These are phyloP conservation scores for Endocalyx cinctus DNA, from an alignment of 2,329 filamentous ascomycete genomes.

Conservation along the genomic window DNA sequence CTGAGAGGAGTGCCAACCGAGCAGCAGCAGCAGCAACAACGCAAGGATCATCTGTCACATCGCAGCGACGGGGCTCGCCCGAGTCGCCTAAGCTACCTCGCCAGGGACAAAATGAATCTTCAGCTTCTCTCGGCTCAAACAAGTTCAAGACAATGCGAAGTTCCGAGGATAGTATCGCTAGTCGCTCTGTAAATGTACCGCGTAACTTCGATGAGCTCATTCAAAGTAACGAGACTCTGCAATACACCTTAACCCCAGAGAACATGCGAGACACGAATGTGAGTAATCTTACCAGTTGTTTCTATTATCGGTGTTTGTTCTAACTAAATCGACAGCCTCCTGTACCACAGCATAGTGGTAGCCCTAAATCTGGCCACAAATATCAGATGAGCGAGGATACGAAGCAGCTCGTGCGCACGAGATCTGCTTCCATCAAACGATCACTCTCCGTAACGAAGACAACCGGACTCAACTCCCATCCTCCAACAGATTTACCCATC, in stretches of 20 bases:
- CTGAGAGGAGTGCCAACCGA: constrained; percentile 24
- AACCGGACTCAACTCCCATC: constrained; percentile 33
- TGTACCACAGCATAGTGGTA: constrained; percentile 34
- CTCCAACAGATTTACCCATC: constrained; percentile 22
- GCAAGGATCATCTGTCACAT: constrained; percentile 13
- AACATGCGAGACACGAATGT: constrained; percentile 75
- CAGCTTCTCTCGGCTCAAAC: constrained; percentile 43
- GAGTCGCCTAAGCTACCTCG: constrained; percentile 28
- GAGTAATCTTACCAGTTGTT: constrained; percentile 30
- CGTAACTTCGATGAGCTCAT: constrained; percentile 76
- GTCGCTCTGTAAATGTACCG: constrained; percentile 52
- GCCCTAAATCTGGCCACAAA: constrained; percentile 37
- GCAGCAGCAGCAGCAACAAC: too few relatives aligned
- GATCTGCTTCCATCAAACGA: constrained; percentile 39
- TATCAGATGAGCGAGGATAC: constrained; percentile 44
- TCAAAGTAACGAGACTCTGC: constrained; percentile 75
- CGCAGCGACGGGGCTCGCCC: constrained; percentile 16
- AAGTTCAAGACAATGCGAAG: constrained; percentile 51
- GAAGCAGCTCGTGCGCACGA: constrained; percentile 32
- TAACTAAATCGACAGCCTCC: constrained; percentile 31
- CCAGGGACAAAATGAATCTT: constrained; percentile 44
- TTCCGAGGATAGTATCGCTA: constrained; percentile 52
- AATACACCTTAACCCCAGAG: constrained; percentile 76
- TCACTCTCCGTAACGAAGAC: constrained; percentile 38
- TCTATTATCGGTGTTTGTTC: too few relatives aligned